Conservation (phyloP, 352 stramenopile genomes). For the Phytophthora vignae region DNA sequence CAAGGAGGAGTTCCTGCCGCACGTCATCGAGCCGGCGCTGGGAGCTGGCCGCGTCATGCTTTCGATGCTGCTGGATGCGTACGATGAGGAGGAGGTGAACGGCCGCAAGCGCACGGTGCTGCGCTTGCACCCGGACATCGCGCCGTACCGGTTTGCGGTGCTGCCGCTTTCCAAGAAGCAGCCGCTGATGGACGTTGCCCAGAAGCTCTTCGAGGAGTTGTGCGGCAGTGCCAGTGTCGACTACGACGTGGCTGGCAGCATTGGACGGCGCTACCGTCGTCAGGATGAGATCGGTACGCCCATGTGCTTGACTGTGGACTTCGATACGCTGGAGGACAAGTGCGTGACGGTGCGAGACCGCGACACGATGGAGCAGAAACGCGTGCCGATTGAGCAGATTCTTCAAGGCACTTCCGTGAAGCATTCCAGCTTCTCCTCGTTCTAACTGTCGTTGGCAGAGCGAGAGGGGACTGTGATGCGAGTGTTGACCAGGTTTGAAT, state of each 20-base stretch:
- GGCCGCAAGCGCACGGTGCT: constrained; percentile 86
- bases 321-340: constrained; percentile 96
- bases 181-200: constrained; percentile 86
- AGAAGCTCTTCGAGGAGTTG: constrained; percentile 93
- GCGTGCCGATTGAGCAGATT: constrained; percentile 93
- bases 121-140: constrained; percentile 94
- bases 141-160: constrained; percentile 93
- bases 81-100: constrained; percentile 95
- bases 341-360: constrained; percentile 96
- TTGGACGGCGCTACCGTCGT: constrained; percentile 93
- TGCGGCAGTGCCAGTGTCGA: constrained; percentile 89
- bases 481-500: constrained; percentile 9
- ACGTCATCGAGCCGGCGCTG: constrained; percentile 94
- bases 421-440: constrained; percentile 51
- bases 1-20: constrained; percentile 93
- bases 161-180: constrained; percentile 97
- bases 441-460: constrained; percentile 30
- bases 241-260: constrained; percentile 93
- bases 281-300: constrained; percentile 98
- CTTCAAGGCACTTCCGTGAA: constrained; percentile 52
- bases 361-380: constrained; percentile 96
- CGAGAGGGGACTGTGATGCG: background rate
- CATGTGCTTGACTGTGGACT: constrained; percentile 98
- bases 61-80: constrained; percentile 95
- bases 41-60: constrained; percentile 94